These are phyloP conservation scores for Monilinia fructicola DNA, from an alignment of 2,329 filamentous ascomycete genomes.

Conservation along the genomic window DNA sequence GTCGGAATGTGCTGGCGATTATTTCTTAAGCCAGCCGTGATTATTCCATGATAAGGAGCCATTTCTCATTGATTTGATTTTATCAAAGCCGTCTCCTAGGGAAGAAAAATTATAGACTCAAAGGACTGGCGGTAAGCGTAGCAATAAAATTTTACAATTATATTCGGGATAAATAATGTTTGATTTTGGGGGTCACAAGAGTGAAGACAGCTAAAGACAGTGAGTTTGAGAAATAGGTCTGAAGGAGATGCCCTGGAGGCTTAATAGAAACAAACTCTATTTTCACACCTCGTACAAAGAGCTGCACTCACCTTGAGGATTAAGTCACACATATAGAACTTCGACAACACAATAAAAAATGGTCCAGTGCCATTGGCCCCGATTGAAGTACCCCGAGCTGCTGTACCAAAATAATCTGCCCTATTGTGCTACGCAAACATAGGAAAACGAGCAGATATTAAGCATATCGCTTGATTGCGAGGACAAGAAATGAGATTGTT, in stretches of 20 bases:
- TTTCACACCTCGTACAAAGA: neutral
- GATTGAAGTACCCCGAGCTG: neutral
- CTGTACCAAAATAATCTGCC: neutral
- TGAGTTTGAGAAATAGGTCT: neutral
- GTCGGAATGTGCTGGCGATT: neutral
- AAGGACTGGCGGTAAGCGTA: neutral
- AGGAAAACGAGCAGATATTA: no score
- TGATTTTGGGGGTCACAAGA: neutral
- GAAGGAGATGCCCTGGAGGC: neutral
- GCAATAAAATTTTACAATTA: neutral
- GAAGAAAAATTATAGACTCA: neutral
- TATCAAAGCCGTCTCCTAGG: neutral
- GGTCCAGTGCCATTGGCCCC: neutral
- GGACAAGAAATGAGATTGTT: constrained; percentile 5
- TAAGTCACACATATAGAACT: constrained; percentile 2
- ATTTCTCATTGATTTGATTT: constrained; percentile 16
- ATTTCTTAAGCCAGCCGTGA: constrained; percentile 17
- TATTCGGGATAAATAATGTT: neutral
- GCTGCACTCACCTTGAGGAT: neutral
- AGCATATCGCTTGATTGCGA: neutral
- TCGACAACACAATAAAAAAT: neutral
- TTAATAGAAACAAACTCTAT: constrained; percentile 11
- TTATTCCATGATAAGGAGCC: constrained; percentile 23
- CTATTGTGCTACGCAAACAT: constrained; percentile 18
- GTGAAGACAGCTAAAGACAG: neutral